Base-by-base conservation (phyloP, 129 eudicot genomes). In the Silybum marianum region DNA sequence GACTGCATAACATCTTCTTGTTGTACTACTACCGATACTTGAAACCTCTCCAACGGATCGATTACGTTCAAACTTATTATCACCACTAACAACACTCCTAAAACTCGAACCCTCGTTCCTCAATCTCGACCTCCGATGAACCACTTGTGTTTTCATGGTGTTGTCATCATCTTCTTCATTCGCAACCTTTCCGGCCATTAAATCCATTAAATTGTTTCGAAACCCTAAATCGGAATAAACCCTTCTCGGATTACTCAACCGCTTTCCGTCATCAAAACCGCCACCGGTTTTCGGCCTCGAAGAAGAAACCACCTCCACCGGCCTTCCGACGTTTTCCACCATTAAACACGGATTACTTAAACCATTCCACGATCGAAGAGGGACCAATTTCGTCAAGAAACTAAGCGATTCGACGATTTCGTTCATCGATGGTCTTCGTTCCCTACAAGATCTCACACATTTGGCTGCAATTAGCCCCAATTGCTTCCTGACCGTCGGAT, bases 181-280 rank as follows among this genome's bases (percentile, higher is more conserved):
- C 32, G 48, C 79, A 42, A 85, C 86, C 13, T 51, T 67, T 22
- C 83, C 84, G 10, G 85, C 88, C 98, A 94, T 85, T 58, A 94
- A 83, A 79, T 94, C 98, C 97, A 84, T 86, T 86, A 94, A 73
- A 86, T 94, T 94, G 75, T 85, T 90, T 73, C 98, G 76, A 60
- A 87, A 82, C 32, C 97, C 97, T 79, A 94, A 89, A 81, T 94
- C 97, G 14, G 98, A 94, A 75, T 88, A 94, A 34, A 91, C 98
- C 81, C 98, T 85, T 71, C 88, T 83, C 2, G 95, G 76, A 70
- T 81, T 83, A 78, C 88, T 86, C 88, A 90, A 23, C 0, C 77
- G 85, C 71, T 70, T 86, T 18, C 75, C 85, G 13, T 74, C 79
- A 39, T 48, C 81, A 73, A 65, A 80, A 71, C 84, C 92, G 10